Evolutionary conservation across 2,329 filamentous ascomycete genomes (phyloP), one percentile per base, ranked within the genome.

Genomic region (Neoarthrinium moseri): DNA sequence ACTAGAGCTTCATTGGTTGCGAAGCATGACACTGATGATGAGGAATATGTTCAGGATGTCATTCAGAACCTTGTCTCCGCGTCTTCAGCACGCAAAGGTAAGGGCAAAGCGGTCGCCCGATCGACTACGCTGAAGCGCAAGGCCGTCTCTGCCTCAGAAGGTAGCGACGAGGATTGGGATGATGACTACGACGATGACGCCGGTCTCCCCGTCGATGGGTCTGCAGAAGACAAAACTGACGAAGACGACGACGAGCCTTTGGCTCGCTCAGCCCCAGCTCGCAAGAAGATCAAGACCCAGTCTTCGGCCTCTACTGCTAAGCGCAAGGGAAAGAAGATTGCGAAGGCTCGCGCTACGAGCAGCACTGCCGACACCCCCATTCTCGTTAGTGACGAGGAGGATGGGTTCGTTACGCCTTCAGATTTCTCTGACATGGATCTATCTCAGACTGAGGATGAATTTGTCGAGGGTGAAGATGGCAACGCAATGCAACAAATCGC

Each of bases 331-430:
- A n/a, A n/a, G n/a, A n/a, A n/a, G n/a, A n/a, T n/a, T n/a, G n/a
- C n/a, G n/a, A 27, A 42, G 26, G 17, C 32, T 11, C 33, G 21
- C 26, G 18, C 41, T 18, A 33, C 24, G 17, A 29, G n/a, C n/a
- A n/a, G n/a, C 20, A 36, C 51, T 34, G 51, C 50, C 30, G 52
- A 55, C 34, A n/a, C n/a, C n/a, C 26, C 49, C 18, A 40, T 50
- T 42, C 55, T 54, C 35, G 52, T 47, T 40, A 54, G 50, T 15
- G 40, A 55, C 20, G 55, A 50, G 7, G 56, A 62, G 5, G 56
- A 61, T 17, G 50, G 53, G 38, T 56, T 60, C 12, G 47, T 53
- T 17, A 36, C 30, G 15, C 30, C 41, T 7, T 40, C 29, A 2
- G 35, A 34, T 20, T 22, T 39, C n/a, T 45, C 43, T 13, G 21